These are phyloP conservation scores for Botryotinia convoluta DNA, from an alignment of 2,329 filamentous ascomycete genomes.

Conservation along the genomic window DNA sequence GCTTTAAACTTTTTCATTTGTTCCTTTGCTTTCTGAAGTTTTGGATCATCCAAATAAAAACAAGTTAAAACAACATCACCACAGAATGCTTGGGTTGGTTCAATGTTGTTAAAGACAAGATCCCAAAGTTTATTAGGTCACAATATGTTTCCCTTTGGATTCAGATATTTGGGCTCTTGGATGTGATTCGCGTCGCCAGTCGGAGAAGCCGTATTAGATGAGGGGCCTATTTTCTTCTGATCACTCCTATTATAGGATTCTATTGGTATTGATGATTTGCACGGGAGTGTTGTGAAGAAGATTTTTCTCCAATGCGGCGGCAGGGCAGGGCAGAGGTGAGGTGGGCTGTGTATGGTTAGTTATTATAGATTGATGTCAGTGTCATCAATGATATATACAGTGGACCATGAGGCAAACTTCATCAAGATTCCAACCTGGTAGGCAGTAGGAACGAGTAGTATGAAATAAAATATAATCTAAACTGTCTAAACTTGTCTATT, in stretches of 20 bases:
- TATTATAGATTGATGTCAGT: background rate
- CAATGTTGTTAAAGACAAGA: constrained; percentile 16
- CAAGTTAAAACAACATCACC: background rate
- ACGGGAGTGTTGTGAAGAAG: background rate
- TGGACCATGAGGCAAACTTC: background rate
- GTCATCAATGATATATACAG: background rate
- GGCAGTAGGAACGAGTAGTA: background rate
- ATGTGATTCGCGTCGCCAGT: constrained; percentile 17
- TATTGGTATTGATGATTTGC: background rate
- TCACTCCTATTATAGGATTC: background rate
- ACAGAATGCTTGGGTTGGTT: background rate
- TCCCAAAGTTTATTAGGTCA: constrained; percentile 23
- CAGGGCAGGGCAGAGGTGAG: constrained; percentile 8
- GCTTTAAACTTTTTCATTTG: constrained; percentile 17
- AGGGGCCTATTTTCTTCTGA: background rate
- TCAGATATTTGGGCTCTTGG: constrained; percentile 19
- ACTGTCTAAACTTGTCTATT: background rate
- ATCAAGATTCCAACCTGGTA: too few relatives aligned
- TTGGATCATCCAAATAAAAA: background rate
- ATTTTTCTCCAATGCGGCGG: background rate
- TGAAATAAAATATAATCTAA: background rate
- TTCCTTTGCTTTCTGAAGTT: background rate
- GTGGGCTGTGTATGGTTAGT: constrained; percentile 10
- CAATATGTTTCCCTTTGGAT: constrained; percentile 19
- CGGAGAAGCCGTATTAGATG: constrained; percentile 26